These are phyloP conservation scores for Euphorbia lathyris DNA, from an alignment of 345 rosid species.

Conservation along the genomic window DNA sequence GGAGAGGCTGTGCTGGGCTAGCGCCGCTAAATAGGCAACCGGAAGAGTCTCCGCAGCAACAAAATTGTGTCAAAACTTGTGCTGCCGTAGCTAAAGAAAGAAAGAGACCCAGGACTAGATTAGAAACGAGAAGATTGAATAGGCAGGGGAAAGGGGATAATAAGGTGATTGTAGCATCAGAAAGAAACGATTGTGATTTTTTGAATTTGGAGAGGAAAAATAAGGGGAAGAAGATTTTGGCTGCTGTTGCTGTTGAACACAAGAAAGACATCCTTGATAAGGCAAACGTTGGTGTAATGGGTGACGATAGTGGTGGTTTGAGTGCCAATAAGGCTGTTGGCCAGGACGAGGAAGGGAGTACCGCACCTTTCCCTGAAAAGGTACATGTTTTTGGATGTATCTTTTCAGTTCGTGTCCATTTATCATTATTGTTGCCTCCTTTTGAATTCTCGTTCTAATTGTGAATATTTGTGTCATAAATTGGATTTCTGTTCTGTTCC, in stretches of 20 bases:
- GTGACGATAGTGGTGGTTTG: conserved; percentile 30
- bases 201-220: conserved; percentile 8
- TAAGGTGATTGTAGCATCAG: conserved; percentile 8
- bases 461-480: background rate
- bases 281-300: conserved; percentile 14
- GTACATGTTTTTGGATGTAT: background rate
- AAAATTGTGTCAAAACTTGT: conserved; percentile 36
- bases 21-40: conserved; percentile 28
- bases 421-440: background rate
- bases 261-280: background rate
- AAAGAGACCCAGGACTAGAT: conserved; percentile 52
- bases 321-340: conserved; percentile 30
- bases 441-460: background rate
- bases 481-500: background rate
- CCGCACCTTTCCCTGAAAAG: conserved; percentile 34
- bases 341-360: conserved; percentile 29
- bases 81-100: conserved; percentile 31
- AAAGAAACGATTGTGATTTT: background rate
- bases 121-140: conserved; percentile 40
- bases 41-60: conserved; percentile 10
- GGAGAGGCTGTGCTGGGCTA: conserved; percentile 63
- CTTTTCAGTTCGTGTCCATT: background rate
- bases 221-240: conserved; percentile 8
- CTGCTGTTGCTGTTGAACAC: background rate
- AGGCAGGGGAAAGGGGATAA: conserved; percentile 3